Conservation (phyloP, 2,329 filamentous ascomycete genomes). For the Fusarium tjaetaba region DNA sequence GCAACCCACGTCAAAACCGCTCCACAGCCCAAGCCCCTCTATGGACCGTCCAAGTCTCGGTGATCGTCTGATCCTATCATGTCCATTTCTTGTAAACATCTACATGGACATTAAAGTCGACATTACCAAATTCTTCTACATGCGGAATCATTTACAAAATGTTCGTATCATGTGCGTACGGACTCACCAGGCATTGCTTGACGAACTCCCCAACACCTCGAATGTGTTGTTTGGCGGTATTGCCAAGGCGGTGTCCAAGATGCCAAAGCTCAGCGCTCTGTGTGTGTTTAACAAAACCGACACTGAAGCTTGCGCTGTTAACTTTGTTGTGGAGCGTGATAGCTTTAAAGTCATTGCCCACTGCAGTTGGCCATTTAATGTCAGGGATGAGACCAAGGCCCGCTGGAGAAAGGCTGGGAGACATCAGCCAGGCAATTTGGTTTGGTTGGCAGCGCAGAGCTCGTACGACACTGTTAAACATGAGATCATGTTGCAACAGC, state of each 20-base stretch:
- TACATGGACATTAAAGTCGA: not conserved
- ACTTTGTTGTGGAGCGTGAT: not conserved
- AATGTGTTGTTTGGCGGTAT: not conserved
- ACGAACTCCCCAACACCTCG: not conserved
- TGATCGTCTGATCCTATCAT: not conserved
- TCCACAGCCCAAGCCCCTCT: accelerated
- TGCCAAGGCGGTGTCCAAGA: not conserved
- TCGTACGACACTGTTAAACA: not conserved
- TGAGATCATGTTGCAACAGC: not conserved
- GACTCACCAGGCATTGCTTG: not conserved
- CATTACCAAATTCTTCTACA: not conserved
- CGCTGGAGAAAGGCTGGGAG: not conserved
- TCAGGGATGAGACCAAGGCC: not conserved
- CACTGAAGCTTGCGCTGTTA: not conserved
- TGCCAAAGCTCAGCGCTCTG: not conserved
- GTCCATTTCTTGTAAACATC: not conserved
- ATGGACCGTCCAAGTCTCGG: not conserved
- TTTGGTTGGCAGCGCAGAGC: accelerated
- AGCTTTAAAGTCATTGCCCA: not conserved
- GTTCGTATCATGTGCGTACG: not conserved
- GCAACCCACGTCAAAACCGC: not conserved
- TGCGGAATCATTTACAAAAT: not conserved
- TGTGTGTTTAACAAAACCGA: not conserved
- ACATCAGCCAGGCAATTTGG: not conserved
- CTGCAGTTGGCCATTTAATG: not conserved